Evolutionary conservation across 148 eudicot species (phyloP).

Genomic region (Diospyros kaki): DNA sequence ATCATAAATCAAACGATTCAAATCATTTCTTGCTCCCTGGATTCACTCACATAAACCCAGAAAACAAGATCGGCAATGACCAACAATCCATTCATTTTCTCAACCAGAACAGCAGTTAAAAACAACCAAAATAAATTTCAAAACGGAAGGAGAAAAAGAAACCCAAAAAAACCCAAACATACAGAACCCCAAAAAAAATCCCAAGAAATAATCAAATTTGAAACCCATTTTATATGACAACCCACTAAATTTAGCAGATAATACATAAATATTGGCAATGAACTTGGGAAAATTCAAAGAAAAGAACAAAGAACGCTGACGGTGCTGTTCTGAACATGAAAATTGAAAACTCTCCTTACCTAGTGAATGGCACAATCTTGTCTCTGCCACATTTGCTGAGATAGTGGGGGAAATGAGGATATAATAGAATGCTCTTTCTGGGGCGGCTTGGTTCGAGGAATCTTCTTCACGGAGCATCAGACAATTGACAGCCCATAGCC

Average conservation of each 20-base stretch:
- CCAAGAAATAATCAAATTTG: too few species aligned
- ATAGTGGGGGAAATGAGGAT: background rate
- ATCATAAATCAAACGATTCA: background rate
- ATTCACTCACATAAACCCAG: too few species aligned
- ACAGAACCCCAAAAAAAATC: background rate
- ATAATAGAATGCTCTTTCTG: background rate
- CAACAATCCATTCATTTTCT: background rate
- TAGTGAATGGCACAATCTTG: background rate
- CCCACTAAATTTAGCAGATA: background rate
- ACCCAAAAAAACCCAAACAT: background rate
- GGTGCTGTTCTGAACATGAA: background rate
- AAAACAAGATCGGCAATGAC: background rate
- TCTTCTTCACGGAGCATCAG: background rate
- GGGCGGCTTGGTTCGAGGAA: conserved; percentile 3
- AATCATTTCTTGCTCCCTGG: background rate
- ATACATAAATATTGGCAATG: background rate
- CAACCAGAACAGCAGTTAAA: background rate
- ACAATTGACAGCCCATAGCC: background rate
- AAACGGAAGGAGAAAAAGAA: background rate
- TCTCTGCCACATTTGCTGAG: background rate
- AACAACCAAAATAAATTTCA: too few species aligned
- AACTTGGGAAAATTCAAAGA: background rate
- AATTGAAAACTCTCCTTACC: background rate
- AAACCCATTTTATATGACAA: too few species aligned
- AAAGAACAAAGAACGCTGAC: background rate